phyloP scores from a whole-genome alignment of 306 rosid species.

The Rubus idaeus region DNA sequence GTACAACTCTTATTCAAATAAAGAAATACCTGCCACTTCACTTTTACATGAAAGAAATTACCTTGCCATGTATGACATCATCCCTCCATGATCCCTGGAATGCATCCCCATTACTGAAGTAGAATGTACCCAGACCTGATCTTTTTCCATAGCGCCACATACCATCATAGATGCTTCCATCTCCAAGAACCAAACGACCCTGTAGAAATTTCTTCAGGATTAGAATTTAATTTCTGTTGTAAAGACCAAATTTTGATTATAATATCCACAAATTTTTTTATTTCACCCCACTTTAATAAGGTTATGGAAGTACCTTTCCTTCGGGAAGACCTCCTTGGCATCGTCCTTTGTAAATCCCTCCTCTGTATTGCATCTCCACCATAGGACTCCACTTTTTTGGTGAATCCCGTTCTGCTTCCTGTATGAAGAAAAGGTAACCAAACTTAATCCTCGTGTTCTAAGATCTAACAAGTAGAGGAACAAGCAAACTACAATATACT shows the following conservation, averaged over 20 bases:
- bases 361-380: conserved; percentile 87
- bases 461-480: conserved; percentile 7
- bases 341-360: conserved; percentile 81
- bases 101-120: conserved; percentile 87
- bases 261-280: background rate
- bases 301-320: conserved; percentile 66
- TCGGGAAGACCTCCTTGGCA: conserved; percentile 99
- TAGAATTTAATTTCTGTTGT: conserved; percentile 9
- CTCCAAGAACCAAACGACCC: conserved; percentile 80
- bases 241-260: background rate
- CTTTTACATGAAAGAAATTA: conserved; percentile 18
- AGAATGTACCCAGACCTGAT: conserved; percentile 85
- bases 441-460: conserved; percentile 21
- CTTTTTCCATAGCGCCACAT: conserved; percentile 88
- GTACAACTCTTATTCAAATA: background rate
- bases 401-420: conserved; percentile 93
- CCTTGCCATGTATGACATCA: conserved; percentile 97
- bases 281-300: conserved; percentile 2
- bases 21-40: background rate
- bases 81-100: conserved; percentile 99
- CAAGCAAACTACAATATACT: background rate
- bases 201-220: conserved; percentile 32
- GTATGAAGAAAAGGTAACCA: conserved; percentile 24
- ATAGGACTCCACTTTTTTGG: conserved; percentile 84
- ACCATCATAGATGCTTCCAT: conserved; percentile 94